phyloP scores from a whole-genome alignment of 129 eudicot genomes.

The Helianthus tuberosus region DNA sequence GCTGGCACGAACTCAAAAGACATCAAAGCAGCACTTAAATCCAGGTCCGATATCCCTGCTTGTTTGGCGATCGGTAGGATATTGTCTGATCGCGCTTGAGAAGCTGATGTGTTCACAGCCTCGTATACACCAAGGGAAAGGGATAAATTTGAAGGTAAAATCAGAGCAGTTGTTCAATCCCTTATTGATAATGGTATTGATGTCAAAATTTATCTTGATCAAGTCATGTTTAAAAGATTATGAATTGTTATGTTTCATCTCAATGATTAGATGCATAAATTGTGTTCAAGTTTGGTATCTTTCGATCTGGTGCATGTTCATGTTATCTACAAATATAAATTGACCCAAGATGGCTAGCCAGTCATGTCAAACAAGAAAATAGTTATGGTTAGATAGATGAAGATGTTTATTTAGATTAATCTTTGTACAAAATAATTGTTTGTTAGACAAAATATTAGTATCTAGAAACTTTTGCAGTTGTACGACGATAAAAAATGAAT shows the following conservation, averaged over 20 bases:
- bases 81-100: constrained; percentile 11
- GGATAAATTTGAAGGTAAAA: constrained; percentile 17
- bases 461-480: no score
- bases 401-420: no score
- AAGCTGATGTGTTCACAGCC: constrained; percentile 18
- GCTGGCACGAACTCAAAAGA: constrained; percentile 13
- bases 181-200: constrained; percentile 16
- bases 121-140: constrained; percentile 9
- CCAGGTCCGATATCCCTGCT: constrained; percentile 16
- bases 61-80: constrained; percentile 9
- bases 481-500: no score
- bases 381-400: no score
- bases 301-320: neutral
- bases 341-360: no score
- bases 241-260: neutral
- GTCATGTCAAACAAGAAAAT: no score
- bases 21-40: constrained; percentile 16
- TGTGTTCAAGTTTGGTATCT: neutral
- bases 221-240: neutral
- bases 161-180: constrained; percentile 12
- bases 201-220: constrained; percentile 5
- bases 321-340: no score
- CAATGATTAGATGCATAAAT: neutral
- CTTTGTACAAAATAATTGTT: no score
- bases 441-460: no score